These are phyloP conservation scores for Ordospora pajunii DNA, from an alignment of 371 early-diverging fungal species.

Conservation along the genomic window DNA sequence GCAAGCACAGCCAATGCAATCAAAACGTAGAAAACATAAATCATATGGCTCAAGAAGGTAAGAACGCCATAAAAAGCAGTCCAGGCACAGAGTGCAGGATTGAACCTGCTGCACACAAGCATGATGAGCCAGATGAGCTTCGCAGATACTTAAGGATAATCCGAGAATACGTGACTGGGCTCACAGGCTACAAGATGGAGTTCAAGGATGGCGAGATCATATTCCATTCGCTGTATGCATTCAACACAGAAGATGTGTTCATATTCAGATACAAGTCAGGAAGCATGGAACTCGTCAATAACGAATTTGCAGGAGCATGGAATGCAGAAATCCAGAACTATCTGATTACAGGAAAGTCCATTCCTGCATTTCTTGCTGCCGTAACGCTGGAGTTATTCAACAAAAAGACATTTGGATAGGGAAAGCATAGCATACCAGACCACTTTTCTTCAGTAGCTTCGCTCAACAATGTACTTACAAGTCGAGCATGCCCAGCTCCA, in stretches of 20 bases:
- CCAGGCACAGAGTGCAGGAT: background rate
- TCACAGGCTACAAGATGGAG: constrained; percentile 42
- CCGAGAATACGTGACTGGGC: constrained; percentile 19
- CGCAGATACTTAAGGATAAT: constrained; percentile 2
- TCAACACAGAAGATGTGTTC: constrained; percentile 54
- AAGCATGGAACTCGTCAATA: constrained; percentile 37
- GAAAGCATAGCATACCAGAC: too few relatives aligned
- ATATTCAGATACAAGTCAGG: constrained; percentile 38
- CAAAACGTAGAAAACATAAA: background rate
- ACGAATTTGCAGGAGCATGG: constrained; percentile 44
- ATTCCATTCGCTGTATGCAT: constrained; percentile 53
- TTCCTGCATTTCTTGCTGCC: constrained; percentile 58
- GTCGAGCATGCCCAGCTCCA: too few relatives aligned
- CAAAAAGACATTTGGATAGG: constrained; percentile 56
- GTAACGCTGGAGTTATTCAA: constrained; percentile 59
- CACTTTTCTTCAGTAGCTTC: too few relatives aligned
- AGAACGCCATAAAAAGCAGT: background rate
- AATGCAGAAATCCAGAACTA: constrained; percentile 47
- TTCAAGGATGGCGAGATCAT: background rate
- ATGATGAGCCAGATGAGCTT: background rate
- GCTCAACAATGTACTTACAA: too few relatives aligned
- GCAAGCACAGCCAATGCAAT: background rate
- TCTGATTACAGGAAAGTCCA: constrained; percentile 46
- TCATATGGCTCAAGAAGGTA: background rate
- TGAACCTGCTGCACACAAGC: background rate